Conservation (phyloP, 345 rosid species). For the Dipteronia sinensis region DNA sequence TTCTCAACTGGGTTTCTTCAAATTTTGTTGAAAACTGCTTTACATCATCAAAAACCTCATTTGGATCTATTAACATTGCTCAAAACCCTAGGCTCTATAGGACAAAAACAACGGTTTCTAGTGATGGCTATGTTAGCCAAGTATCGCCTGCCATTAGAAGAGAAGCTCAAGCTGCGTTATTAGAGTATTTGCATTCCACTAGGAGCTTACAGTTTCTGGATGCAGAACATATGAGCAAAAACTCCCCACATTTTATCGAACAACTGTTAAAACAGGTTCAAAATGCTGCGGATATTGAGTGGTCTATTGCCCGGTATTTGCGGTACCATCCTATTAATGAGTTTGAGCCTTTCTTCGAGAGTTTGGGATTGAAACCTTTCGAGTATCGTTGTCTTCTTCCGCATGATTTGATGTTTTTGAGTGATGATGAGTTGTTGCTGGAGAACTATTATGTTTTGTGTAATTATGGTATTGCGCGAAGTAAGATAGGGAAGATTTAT, state of each 20-base stretch:
- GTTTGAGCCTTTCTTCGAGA: conserved; percentile 85
- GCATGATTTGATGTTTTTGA: conserved; percentile 49
- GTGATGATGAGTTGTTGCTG: conserved; percentile 59
- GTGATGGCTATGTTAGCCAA: conserved; percentile 17
- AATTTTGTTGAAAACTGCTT: conserved; percentile 28
- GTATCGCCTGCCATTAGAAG: conserved; percentile 36
- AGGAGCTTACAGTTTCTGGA: conserved; percentile 54
- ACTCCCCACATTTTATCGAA: conserved; percentile 51
- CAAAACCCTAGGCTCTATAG: conserved; percentile 49
- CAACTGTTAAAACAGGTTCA: conserved; percentile 41
- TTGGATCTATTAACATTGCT: conserved; percentile 24
- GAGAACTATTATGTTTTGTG: conserved; percentile 66
- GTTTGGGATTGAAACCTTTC: conserved; percentile 57
- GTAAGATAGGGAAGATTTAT: conserved; percentile 61
- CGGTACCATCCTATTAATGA: conserved; percentile 81
- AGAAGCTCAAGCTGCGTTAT: conserved; percentile 63
- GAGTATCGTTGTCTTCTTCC: conserved; percentile 52
- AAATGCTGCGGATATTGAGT: conserved; percentile 34
- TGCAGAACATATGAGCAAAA: conserved; percentile 69
- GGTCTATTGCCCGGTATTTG: conserved; percentile 47
- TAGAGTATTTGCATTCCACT: conserved; percentile 65
- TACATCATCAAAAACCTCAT: conserved; percentile 25
- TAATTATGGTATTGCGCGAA: conserved; percentile 56
- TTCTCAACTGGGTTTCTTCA: conserved; percentile 53
- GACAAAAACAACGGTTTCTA: conserved; percentile 24